These are phyloP conservation scores for Acacia acuminata DNA, from an alignment of 306 rosid species.

Conservation along the genomic window DNA sequence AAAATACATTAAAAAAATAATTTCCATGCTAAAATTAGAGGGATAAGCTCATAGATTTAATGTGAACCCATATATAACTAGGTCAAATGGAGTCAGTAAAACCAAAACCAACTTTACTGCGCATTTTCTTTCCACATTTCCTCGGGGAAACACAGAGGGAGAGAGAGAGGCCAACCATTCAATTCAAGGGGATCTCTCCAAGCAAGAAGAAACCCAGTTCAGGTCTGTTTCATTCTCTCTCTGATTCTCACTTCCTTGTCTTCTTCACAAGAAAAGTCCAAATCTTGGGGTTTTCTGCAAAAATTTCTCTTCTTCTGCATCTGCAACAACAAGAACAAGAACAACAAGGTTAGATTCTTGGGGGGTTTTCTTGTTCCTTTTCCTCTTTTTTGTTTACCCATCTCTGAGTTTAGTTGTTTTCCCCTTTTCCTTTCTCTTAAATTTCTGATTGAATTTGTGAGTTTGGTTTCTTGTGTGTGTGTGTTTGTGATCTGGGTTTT, in stretches of 20 bases:
- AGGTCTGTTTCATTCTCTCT: slow-evolving; percentile 41
- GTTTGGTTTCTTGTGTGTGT: not conserved
- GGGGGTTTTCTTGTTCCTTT: not conserved
- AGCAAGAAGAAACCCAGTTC: not conserved
- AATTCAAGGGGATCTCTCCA: slow-evolving; percentile 21
- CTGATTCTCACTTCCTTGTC: slow-evolving; percentile 33
- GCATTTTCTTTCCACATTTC: not conserved
- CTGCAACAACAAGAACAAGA: slow-evolving; percentile 33
- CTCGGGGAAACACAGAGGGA: slow-evolving; percentile 18
- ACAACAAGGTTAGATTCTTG: slow-evolving; percentile 40
- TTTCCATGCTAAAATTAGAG: too few relatives aligned
- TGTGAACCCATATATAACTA: not conserved
- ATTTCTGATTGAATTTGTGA: not conserved
- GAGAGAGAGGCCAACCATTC: slow-evolving; percentile 24
- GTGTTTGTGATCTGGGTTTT: slow-evolving; percentile 23
- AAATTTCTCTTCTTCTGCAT: slow-evolving; percentile 34
- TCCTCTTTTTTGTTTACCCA: too few relatives aligned
- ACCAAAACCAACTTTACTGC: slow-evolving; percentile 4
- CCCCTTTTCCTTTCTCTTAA: not conserved
- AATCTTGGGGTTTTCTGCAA: slow-evolving; percentile 16
- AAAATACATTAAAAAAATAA: too few relatives aligned
- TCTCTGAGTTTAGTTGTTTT: not conserved
- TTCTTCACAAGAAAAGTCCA: slow-evolving; percentile 25
- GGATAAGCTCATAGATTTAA: too few relatives aligned
- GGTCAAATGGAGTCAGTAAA: slow-evolving; percentile 25